Evolutionary conservation across 1,139 yeast species (phyloP).

Genomic region (Nematodospora anomalae): DNA sequence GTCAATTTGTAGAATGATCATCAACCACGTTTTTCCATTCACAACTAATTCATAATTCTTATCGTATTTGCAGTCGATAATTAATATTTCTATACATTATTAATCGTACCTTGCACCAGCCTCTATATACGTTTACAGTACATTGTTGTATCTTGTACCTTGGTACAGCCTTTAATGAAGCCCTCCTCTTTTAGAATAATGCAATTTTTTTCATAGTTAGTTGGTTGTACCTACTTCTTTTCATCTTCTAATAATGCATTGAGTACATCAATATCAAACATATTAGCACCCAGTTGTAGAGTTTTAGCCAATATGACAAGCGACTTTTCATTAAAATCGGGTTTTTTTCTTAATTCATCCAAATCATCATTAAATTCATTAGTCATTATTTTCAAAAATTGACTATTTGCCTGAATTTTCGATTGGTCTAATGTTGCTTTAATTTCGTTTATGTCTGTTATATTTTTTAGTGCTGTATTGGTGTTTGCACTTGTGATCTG

Average conservation of each 20-base stretch:
- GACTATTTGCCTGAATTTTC: constrained; percentile 46
- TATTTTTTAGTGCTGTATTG: constrained; percentile 18
- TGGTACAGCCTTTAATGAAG: too few species aligned
- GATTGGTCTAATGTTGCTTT: constrained; percentile 26
- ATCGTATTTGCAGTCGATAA: too few species aligned
- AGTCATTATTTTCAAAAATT: constrained; percentile 59
- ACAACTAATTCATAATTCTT: too few species aligned
- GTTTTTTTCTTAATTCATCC: constrained; percentile 60
- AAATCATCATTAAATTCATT: constrained; percentile 61
- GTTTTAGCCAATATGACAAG: constrained; percentile 63
- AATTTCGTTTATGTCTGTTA: constrained; percentile 24
- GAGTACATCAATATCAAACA: constrained; percentile 64
- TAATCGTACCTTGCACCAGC: too few species aligned
- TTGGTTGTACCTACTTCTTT: background rate
- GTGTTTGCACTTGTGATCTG: constrained; percentile 16
- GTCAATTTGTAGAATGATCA: too few species aligned
- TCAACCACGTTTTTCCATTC: too few species aligned
- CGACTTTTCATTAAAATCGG: constrained; percentile 61
- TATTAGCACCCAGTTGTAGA: constrained; percentile 63
- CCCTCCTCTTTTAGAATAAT: too few species aligned
- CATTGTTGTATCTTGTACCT: too few species aligned
- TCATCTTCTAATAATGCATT: constrained; percentile 32
- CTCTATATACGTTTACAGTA: too few species aligned
- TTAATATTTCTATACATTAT: too few species aligned
- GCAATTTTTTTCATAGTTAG: too few species aligned